These are phyloP conservation scores for Lepiota brunneoincarnata DNA, from an alignment of 768 basidiomycete genomes.

Conservation along the genomic window DNA sequence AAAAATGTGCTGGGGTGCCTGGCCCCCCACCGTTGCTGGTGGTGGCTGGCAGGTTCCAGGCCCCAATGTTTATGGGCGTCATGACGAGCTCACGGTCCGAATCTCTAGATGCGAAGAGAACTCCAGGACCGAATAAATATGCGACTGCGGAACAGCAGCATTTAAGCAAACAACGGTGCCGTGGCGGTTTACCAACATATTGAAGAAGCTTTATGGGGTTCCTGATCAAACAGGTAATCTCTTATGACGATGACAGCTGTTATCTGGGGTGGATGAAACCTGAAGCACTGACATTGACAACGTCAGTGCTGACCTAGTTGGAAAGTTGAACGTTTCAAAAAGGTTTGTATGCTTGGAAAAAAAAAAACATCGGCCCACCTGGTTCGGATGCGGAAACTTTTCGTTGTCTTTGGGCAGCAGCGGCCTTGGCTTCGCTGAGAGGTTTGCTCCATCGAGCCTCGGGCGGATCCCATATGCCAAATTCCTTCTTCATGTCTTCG, in stretches of 20 bases:
- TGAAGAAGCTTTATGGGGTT: neutral
- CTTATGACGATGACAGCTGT: neutral
- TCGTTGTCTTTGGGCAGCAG: constrained; percentile 33
- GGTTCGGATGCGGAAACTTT: neutral
- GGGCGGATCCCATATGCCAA: constrained; percentile 86
- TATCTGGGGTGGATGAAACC: constrained; percentile 2
- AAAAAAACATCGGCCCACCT: constrained; percentile 1
- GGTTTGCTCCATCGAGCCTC: constrained; percentile 66
- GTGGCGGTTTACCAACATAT: neutral
- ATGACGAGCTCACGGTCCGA: neutral
- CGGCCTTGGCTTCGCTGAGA: constrained; percentile 58
- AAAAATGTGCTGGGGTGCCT: neutral
- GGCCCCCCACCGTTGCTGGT: neutral
- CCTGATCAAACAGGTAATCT: neutral
- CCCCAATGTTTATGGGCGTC: neutral
- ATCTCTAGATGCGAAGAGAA: neutral
- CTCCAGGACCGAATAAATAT: constrained; percentile 6
- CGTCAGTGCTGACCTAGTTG: constrained; percentile 1
- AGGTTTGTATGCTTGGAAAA: neutral
- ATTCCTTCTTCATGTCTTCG: constrained; percentile 78
- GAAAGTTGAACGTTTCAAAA: neutral
- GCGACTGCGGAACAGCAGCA: neutral
- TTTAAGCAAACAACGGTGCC: neutral
- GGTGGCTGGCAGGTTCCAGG: neutral
- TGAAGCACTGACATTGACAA: neutral